Percentiles rank a stretch among this genome's conserved stretches.
These are phyloP conservation scores for Solanum chiquidenum DNA, from an alignment of 257 asterid genomes.

Conservation along the genomic window DNA sequence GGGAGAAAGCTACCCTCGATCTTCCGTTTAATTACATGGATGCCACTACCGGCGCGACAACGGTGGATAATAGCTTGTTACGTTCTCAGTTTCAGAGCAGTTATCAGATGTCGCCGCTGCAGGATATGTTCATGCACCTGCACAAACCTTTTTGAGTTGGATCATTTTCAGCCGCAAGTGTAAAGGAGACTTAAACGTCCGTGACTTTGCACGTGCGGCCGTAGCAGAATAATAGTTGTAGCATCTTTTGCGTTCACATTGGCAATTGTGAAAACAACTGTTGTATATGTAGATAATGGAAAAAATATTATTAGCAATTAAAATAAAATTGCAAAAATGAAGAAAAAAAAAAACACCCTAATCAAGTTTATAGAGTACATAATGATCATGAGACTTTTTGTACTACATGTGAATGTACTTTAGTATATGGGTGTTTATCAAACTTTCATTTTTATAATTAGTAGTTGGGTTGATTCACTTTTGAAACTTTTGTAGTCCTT, in stretches of 20 bases:
- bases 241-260: conserved; percentile 1
- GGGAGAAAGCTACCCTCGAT: conserved; percentile 43
- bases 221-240: neutral
- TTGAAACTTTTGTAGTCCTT: neutral
- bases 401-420: neutral
- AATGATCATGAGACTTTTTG: neutral
- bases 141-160: conserved; percentile 45
- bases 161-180: conserved; percentile 14
- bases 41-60: conserved; percentile 11
- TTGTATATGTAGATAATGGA: neutral
- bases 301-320: neutral
- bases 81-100: conserved; percentile 30
- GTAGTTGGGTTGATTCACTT: neutral
- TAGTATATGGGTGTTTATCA: neutral
- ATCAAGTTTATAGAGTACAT: neutral
- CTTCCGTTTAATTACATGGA: conserved; percentile 50
- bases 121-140: conserved; percentile 47
- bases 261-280: neutral
- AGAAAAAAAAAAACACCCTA: too few species aligned
- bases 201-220: conserved; percentile 52
- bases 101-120: conserved; percentile 48
- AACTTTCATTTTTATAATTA: neutral
- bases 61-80: conserved; percentile 7
- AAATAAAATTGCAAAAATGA: neutral
- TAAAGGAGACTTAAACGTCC: conserved; percentile 40